These are phyloP conservation scores for Trichoderma sp. DNA, from an alignment of 2,329 filamentous ascomycete species.

Conservation along the genomic window DNA sequence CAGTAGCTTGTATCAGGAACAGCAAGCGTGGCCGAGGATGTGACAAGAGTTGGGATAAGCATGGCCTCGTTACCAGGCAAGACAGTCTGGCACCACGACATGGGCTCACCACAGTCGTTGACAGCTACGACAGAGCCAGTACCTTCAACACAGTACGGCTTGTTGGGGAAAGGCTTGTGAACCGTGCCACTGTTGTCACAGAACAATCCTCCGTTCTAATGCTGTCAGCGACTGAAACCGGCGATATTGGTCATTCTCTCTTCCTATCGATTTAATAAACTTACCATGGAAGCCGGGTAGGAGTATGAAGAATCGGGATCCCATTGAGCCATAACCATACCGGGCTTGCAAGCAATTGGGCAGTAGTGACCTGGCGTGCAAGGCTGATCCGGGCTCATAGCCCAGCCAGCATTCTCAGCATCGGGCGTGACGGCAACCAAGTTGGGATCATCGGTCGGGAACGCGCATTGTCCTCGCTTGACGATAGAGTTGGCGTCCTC, in stretches of 20 bases:
- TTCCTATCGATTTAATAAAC: conserved; percentile 34
- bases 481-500: conserved; percentile 37
- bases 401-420: conserved; percentile 71
- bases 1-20: conserved; percentile 72
- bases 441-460: conserved; percentile 63
- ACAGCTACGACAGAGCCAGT: conserved; percentile 64
- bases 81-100: conserved; percentile 79
- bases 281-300: conserved; percentile 72
- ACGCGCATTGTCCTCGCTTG: conserved; percentile 63
- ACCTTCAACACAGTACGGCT: conserved; percentile 70
- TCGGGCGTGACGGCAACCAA: conserved; percentile 68
- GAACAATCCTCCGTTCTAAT: conserved; percentile 72
- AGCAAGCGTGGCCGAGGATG: conserved; percentile 59
- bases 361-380: conserved; percentile 71
- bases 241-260: neutral
- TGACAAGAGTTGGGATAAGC: conserved; percentile 75
- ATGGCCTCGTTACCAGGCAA: conserved; percentile 79
- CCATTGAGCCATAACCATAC: conserved; percentile 79
- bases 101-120: conserved; percentile 63
- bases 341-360: conserved; percentile 74
- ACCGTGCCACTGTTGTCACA: conserved; percentile 68
- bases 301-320: conserved; percentile 68
- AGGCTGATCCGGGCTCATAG: conserved; percentile 72
- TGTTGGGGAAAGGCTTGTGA: conserved; percentile 66
- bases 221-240: conserved; percentile 1